These are phyloP conservation scores for Dacryopinax primogenitus DNA, from an alignment of 768 basidiomycete genomes.

Conservation along the genomic window DNA sequence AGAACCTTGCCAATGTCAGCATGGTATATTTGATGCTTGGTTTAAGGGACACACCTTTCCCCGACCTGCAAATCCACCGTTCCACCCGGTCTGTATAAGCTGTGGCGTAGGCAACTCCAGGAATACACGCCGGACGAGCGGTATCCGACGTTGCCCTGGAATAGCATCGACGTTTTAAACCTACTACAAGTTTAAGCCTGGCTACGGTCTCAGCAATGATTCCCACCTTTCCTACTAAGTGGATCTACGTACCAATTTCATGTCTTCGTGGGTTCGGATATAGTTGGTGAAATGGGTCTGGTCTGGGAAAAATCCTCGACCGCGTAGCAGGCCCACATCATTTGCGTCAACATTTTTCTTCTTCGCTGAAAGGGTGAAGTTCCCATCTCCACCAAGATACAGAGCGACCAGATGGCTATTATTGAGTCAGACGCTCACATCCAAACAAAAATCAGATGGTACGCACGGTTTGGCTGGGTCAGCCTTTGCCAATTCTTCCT, in stretches of 20 bases:
- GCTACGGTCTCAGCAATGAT: background rate
- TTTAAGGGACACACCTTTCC: slow-evolving; percentile 15
- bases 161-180: background rate
- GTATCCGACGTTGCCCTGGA: background rate
- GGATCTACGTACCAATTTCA: background rate
- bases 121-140: background rate
- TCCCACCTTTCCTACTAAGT: background rate
- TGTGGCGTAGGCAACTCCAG: slow-evolving; percentile 15
- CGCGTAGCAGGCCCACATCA: background rate
- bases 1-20: background rate
- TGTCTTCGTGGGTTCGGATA: background rate
- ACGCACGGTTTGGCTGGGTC: background rate
- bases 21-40: background rate
- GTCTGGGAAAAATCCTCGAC: background rate
- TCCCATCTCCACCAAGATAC: background rate
- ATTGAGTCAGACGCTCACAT: background rate
- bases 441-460: background rate
- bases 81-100: slow-evolving; percentile 14
- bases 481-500: background rate
- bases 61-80: slow-evolving; percentile 25
- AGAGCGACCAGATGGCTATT: background rate
- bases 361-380: background rate
- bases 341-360: background rate
- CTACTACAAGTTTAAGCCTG: background rate
- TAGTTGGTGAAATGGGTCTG: background rate